Conservation (phyloP, 164 flowering plant genomes). For the Umbellularia californica region DNA sequence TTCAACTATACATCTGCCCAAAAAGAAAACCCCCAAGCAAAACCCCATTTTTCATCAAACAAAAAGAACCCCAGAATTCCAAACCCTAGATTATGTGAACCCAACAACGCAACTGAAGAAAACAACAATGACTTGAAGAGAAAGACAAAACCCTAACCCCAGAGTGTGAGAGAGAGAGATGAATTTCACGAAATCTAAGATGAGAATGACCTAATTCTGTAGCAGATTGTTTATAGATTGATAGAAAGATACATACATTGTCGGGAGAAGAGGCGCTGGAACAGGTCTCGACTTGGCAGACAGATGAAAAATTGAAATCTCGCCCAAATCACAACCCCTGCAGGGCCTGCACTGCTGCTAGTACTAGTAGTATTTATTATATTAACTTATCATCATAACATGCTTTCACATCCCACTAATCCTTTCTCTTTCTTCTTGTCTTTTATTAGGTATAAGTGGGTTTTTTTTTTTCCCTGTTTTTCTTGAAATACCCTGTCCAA, state of each 20-base stretch:
- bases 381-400: too few species aligned
- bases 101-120: conserved; percentile 1
- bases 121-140: conserved; percentile 11
- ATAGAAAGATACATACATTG: conserved; percentile 15
- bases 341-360: too few species aligned
- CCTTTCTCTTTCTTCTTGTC: too few species aligned
- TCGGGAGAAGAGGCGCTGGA: conserved; percentile 29
- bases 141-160: conserved; percentile 30
- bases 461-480: too few species aligned
- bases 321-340: too few species aligned
- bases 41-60: conserved; percentile 11
- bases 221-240: conserved; percentile 2
- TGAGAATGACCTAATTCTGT: neutral
- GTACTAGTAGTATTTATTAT: too few species aligned
- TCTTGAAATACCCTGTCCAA: too few species aligned
- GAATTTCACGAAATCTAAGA: neutral
- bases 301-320: too few species aligned
- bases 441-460: too few species aligned
- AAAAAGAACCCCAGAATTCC: conserved; percentile 4
- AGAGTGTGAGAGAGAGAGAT: conserved; percentile 11
- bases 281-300: conserved; percentile 15
- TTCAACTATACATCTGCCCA: conserved; percentile 24
- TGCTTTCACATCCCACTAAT: too few species aligned
- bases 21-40: conserved; percentile 5
- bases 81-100: neutral